Evolutionary conservation across 192 early-diverging fungal species (phyloP).

Genomic region (Gaertneriomyces semiglobifer): DNA sequence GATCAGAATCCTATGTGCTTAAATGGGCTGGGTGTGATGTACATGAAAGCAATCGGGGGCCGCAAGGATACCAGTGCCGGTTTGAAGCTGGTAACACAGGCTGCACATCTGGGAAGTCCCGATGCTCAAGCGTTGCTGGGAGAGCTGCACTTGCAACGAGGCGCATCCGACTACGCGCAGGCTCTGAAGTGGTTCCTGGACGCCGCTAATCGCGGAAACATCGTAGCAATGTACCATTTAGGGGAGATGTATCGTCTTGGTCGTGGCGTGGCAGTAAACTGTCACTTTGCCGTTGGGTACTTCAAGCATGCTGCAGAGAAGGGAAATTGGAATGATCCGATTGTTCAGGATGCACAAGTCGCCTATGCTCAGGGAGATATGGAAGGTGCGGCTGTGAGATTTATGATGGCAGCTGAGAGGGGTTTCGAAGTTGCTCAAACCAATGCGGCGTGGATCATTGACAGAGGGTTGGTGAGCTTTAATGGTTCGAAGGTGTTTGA

Average conservation of each 20-base stretch:
- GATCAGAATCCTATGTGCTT: slow-evolving; percentile 61
- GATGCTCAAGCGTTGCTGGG: slow-evolving; percentile 79
- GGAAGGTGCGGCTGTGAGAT: slow-evolving; percentile 67
- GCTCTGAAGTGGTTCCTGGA: slow-evolving; percentile 55
- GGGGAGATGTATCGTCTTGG: slow-evolving; percentile 68
- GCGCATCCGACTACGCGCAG: slow-evolving; percentile 22
- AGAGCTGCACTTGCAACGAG: slow-evolving; percentile 39
- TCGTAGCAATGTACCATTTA: slow-evolving; percentile 78
- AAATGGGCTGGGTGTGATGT: slow-evolving; percentile 82
- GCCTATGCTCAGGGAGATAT: slow-evolving; percentile 63
- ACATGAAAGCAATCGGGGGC: slow-evolving; percentile 59
- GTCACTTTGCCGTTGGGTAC: slow-evolving; percentile 66
- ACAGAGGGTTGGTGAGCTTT: slow-evolving; percentile 42
- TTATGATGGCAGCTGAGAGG: slow-evolving; percentile 83
- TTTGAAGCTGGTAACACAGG: slow-evolving; percentile 61
- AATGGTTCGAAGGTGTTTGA: slow-evolving; percentile 8
- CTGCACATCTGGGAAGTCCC: slow-evolving; percentile 64
- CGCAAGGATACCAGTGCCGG: slow-evolving; percentile 55
- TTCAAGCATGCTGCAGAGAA: slow-evolving; percentile 78
- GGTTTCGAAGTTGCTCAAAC: slow-evolving; percentile 84
- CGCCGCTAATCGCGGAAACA: slow-evolving; percentile 63
- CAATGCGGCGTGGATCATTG: slow-evolving; percentile 88
- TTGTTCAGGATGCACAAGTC: slow-evolving; percentile 55
- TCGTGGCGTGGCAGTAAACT: slow-evolving; percentile 44
- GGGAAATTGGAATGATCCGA: slow-evolving; percentile 77